Evolutionary conservation across 345 rosid genomes (phyloP), one percentile per base, ranked within the genome.

Genomic region (Salix purpurea): DNA sequence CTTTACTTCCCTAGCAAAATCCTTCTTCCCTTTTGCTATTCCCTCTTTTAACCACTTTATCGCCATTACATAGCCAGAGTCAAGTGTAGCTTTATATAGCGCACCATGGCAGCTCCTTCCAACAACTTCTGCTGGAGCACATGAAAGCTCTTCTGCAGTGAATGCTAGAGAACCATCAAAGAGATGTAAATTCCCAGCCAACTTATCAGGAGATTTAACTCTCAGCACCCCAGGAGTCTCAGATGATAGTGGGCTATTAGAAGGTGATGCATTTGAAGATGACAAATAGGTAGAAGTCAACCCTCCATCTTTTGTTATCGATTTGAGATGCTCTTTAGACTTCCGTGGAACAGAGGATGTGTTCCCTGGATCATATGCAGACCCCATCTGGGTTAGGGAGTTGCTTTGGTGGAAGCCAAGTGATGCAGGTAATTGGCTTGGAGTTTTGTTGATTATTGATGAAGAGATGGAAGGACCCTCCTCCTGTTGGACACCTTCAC

Each of bases 41-140:
- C 98, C 98, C 82, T 90, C 96, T 77, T 89, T 91, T 67, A 94
- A 84, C 96, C 98, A 89, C 84, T 90, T 94, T 67, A 94, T 90
- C 2, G 93, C 96, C 83, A 94, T 80, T 23, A 84, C 74, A 56
- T 34, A 64, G 75, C 90, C 94, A 15, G 91, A 88, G 76, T 82
- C 86, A 46, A 94, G 98, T 30, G 88, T 85, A 34, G 96, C 98
- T 81, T 85, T 89, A 81, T 89, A 94, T 67, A 90, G 76, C 0
- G 88, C 78, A 61, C 98, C 98, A 32, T 94, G 98, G 77, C 97
- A 94, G 69, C 98, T 94, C 79, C 88, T 91, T 77, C 98, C 98
- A 8, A 88, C 82, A 23, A 89, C 87, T 87, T 94, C 97, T 52
- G 97, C 97, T 10, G 93, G 98, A 76, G 98, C 98, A 72, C 75